Base-by-base conservation (phyloP, 129 eudicot genomes). In the Artemisia tridentata region DNA sequence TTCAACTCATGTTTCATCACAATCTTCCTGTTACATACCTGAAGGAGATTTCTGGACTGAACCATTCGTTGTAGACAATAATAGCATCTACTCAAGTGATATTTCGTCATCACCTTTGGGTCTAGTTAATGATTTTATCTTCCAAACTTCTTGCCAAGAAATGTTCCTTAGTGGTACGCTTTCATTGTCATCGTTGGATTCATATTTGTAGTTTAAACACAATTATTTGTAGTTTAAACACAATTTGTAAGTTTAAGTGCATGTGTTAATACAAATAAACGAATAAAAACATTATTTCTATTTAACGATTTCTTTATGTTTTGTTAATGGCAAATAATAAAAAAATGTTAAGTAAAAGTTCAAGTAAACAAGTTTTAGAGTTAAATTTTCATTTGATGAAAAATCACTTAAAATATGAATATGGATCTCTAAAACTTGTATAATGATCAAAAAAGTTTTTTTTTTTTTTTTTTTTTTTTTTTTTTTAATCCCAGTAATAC, bases 11-110 rank as follows among this genome's bases (percentile, higher is more conserved):
- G 63, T 20, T 57, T 25, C 2, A 8, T 14, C 25, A 20, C n/a
- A 57, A 20, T 20, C n/a, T 20, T 20, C 27, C 14, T 5, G 23
- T 18, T 20, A 57, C 63, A 20, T 9, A 18, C 7, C 13, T 12
- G 34, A 20, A 57, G 34, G 63, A 57, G 63, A 57, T 57, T 57
- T 57, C 63, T 57, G 63, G 63, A 19, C 63, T 18, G 63, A 57
- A 57, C 31, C 63, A 1, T 57, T 57, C 5, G 3, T 57, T 18
- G 29, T 57, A 20, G 63, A 57, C 63, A 20, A 57, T 11, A 2
- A 19, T 57, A 57, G 63, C 63, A 57, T 57, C 63, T 57, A 20
- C 63, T 27, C 27, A 20, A 57, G 27, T 20, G 63, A 57, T 20
- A 57, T 27, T 20, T 57, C 23, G 8, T 57, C 27, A 27, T 57